Evolutionary conservation across 2,329 filamentous ascomycete species (phyloP).

Genomic region (Teratosphaeriaceae sp.): DNA sequence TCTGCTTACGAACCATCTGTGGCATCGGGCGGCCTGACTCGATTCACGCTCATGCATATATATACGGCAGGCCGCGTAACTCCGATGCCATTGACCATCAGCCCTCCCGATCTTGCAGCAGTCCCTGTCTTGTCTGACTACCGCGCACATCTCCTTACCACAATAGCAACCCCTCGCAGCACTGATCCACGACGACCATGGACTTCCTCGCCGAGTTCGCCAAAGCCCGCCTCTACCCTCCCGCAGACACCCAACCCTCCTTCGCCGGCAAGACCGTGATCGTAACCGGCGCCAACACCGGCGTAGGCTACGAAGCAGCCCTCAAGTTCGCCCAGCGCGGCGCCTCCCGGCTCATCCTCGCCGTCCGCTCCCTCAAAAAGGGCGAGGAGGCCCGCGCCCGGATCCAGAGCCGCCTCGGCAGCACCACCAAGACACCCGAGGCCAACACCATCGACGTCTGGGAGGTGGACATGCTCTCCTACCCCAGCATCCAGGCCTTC

Average conservation of each 20-base stretch:
- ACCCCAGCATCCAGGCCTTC: constrained; percentile 18
- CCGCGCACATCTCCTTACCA: no score
- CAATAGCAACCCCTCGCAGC: no score
- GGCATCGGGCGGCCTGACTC: no score
- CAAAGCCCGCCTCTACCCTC: not conserved
- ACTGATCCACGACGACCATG: no score
- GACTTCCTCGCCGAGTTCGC: not conserved
- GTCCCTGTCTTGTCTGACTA: no score
- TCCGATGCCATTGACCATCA: no score
- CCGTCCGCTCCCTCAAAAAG: constrained; percentile 29
- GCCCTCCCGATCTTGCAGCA: no score
- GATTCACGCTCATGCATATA: no score
- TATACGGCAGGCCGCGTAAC: no score
- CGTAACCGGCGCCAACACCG: constrained; percentile 32
- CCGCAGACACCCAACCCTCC: constrained; percentile 6
- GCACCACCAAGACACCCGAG: not conserved
- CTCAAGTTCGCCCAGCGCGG: constrained; percentile 32
- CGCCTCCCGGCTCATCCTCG: constrained; percentile 33
- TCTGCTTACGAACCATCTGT: no score
- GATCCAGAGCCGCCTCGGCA: not conserved
- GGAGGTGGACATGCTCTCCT: constrained; percentile 21
- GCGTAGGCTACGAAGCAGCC: constrained; percentile 34
- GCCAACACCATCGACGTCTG: constrained; percentile 27
- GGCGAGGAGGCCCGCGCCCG: constrained; percentile 24
- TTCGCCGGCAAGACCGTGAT: constrained; percentile 17